These are phyloP conservation scores for Guyanaporus albipodus DNA, from an alignment of 768 basidiomycete species.

Conservation along the genomic window DNA sequence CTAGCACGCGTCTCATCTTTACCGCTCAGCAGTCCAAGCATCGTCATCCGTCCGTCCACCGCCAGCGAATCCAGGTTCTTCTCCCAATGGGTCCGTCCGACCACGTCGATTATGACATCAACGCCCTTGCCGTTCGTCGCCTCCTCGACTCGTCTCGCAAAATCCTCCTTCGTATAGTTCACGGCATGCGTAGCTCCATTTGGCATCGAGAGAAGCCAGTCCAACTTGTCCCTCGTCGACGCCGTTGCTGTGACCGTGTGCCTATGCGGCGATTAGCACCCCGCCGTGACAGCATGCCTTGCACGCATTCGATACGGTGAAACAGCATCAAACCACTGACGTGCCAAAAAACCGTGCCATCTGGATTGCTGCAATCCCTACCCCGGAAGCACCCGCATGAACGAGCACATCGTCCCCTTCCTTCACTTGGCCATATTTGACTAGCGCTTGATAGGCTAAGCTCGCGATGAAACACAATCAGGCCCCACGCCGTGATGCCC, in stretches of 20 bases:
- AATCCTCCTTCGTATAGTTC: conserved; percentile 85
- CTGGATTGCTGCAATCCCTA: conserved; percentile 86
- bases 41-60: conserved; percentile 69
- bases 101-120: conserved; percentile 83
- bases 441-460: conserved; percentile 58
- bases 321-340: conserved; percentile 41
- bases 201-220: conserved; percentile 64
- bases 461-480: conserved; percentile 4
- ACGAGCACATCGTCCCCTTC: conserved; percentile 73
- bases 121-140: conserved; percentile 69
- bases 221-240: conserved; percentile 77
- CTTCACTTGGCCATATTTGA: conserved; percentile 66
- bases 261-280: conserved; percentile 34
- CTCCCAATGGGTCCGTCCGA: conserved; percentile 69
- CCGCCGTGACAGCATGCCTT: background rate
- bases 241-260: conserved; percentile 79
- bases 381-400: conserved; percentile 90
- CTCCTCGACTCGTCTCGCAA: conserved; percentile 66
- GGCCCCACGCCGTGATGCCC: conserved; percentile 1
- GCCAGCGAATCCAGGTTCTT: conserved; percentile 70
- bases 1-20: conserved; percentile 13
- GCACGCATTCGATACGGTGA: conserved; percentile 1
- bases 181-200: conserved; percentile 70
- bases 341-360: conserved; percentile 71
- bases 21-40: conserved; percentile 68